Evolutionary conservation across 1,284 basidiomycete species (phyloP).

Genomic region (Ceratobasidium sp.): DNA sequence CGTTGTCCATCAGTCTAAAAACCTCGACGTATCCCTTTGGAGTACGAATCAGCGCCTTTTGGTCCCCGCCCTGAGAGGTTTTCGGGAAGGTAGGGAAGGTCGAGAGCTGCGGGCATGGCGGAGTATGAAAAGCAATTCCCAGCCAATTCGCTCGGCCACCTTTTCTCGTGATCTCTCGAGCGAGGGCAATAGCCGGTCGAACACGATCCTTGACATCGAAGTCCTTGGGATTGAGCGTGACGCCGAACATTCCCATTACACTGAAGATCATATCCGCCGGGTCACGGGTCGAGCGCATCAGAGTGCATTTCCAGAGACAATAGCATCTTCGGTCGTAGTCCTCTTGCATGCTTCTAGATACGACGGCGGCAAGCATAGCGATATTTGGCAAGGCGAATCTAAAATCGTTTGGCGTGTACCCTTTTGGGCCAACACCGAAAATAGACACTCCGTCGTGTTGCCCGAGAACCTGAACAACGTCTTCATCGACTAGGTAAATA

Average conservation of each 20-base stretch:
- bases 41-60: not conserved
- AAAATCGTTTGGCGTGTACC: not conserved
- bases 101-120: constrained; percentile 1
- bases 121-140: not conserved
- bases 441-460: not conserved
- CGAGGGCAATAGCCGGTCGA: constrained; percentile 6
- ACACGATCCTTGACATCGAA: not conserved
- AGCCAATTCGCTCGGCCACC: constrained; percentile 13
- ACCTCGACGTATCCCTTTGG: not conserved
- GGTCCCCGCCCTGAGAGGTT: not conserved
- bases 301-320: constrained; percentile 1
- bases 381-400: not conserved
- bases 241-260: constrained; percentile 27
- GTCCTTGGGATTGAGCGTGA: not conserved
- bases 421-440: not conserved
- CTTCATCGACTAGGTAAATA: not conserved
- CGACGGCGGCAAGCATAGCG: not conserved
- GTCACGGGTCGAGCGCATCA: constrained; percentile 4
- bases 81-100: constrained; percentile 9
- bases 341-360: not conserved
- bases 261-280: constrained; percentile 17
- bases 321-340: not conserved
- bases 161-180: not conserved
- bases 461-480: not conserved
- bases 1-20: not conserved